These are phyloP conservation scores for Coniella lustricola DNA, from an alignment of 2,329 filamentous ascomycete genomes.

Conservation along the genomic window DNA sequence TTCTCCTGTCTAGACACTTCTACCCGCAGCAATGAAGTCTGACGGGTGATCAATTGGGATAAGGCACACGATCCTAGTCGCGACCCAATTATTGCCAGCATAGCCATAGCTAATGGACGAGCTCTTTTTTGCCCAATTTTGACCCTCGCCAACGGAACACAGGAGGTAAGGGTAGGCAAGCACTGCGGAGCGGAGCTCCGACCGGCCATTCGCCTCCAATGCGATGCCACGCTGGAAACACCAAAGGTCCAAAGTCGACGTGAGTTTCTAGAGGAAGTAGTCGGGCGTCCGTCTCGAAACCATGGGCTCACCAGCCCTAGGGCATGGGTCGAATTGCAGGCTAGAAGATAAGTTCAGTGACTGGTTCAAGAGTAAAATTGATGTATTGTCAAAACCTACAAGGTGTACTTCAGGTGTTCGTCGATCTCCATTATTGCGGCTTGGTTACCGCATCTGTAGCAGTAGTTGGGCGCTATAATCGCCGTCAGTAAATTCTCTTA, in stretches of 20 bases:
- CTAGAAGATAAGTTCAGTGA: slow-evolving; percentile 38
- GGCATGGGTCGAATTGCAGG: slow-evolving; percentile 98
- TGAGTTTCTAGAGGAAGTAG: slow-evolving; percentile 79
- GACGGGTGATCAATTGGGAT: slow-evolving; percentile 6
- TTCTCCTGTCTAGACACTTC: slow-evolving; percentile 10
- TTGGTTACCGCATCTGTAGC: slow-evolving; percentile 98
- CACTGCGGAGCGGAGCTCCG: background rate
- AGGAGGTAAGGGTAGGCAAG: background rate
- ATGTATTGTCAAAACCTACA: slow-evolving; percentile 61
- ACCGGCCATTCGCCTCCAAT: background rate
- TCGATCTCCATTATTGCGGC: slow-evolving; percentile 99
- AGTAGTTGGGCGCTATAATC: slow-evolving; percentile 77
- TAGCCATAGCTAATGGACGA: slow-evolving; percentile 8
- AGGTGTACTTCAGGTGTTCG: slow-evolving; percentile 98
- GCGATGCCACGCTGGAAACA: background rate
- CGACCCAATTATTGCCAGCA: slow-evolving; percentile 5
- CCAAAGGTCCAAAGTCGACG: background rate
- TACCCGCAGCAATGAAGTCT: background rate
- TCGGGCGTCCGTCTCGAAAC: slow-evolving; percentile 94
- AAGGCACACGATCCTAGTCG: slow-evolving; percentile 11
- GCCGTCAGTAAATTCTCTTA: slow-evolving; percentile 22
- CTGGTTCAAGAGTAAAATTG: background rate
- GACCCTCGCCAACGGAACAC: slow-evolving; percentile 8
- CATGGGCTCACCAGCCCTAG: slow-evolving; percentile 95
- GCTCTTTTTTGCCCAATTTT: slow-evolving; percentile 11